Conservation (phyloP, 2,329 filamentous ascomycete genomes). For the Calonectria montana region DNA sequence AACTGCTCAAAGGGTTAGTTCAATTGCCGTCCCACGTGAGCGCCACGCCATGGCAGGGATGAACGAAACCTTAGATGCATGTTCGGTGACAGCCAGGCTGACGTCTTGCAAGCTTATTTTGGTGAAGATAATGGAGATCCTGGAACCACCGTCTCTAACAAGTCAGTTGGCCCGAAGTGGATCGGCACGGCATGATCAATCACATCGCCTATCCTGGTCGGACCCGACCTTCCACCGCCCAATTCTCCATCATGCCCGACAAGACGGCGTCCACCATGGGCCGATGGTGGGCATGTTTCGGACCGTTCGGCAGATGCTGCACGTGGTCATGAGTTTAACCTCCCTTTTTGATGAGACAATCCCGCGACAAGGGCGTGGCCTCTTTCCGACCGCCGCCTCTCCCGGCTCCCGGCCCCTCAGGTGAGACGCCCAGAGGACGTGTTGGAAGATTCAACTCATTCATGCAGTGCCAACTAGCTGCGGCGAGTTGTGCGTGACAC, state of each 20-base stretch:
- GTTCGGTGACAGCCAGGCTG: constrained; percentile 18
- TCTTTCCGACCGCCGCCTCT: constrained; percentile 2
- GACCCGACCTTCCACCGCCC: constrained; percentile 21
- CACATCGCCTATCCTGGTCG: not conserved
- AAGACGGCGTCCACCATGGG: constrained; percentile 10
- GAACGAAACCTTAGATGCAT: constrained; percentile 13
- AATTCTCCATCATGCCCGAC: constrained; percentile 14
- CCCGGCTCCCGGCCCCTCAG: constrained; percentile 1
- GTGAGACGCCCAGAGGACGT: constrained; percentile 2
- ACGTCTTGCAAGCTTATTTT: constrained; percentile 13
- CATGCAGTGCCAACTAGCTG: constrained; percentile 5
- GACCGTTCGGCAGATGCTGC: constrained; percentile 10
- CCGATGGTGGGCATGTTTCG: constrained; percentile 20
- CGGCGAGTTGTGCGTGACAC: not conserved
- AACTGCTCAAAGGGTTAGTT: constrained; percentile 19
- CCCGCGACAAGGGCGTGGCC: not conserved
- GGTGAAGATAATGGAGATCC: constrained; percentile 3
- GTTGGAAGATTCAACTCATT: not conserved
- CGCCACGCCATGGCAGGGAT: constrained; percentile 31
- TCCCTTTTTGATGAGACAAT: constrained; percentile 15
- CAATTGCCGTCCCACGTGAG: constrained; percentile 33
- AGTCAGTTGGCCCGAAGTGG: constrained; percentile 9
- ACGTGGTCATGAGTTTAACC: constrained; percentile 17
- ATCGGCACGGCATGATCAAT: constrained; percentile 11
- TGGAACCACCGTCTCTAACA: constrained; percentile 2